Evolutionary conservation across 2,329 filamentous ascomycete genomes (phyloP), one percentile per base, ranked within the genome.

Genomic region (Acephala macrosclerotiorum): DNA sequence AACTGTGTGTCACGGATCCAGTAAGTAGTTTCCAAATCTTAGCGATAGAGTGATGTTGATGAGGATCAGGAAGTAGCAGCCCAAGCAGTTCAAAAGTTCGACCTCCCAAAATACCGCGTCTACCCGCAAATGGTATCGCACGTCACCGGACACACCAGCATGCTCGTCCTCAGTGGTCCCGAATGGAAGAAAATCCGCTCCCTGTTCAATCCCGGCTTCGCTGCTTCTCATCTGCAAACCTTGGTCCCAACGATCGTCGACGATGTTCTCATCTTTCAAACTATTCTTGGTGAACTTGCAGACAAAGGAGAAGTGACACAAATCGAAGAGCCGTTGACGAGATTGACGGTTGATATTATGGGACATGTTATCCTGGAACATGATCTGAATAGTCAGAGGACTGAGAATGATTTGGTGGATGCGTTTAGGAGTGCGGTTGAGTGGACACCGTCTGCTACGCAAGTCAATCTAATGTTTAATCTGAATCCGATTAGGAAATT

Each of bases 131-230:
- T 49, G 12, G 55, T 66, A 16, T 22, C n/a, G 14, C 64, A 66
- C 29, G 22, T 66, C 18, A 42, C 42, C 20, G 70, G 70, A 3
- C 61, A 59, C 14, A 67, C 55, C 3, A 63, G 65, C 29, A 67
- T 69, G 58, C 18, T 69, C 14, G 35, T 57, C 35, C 42, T 45
- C 6, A 62, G 69, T 18, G 70, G 68, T 26, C 29, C 47, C 12
- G 55, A 65, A 45, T 72, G 70, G 70, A 71, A 66, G 49, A 60
- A 55, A 18, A 56, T 62, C 18, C 65, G 70, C 11, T 53, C 63
- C 20, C 59, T 69, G 7, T 72, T 71, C 53, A 69, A 70, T 36
- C 67, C 70, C 18, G 70, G 70, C 2, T 72, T 72, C 59, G 33
- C 60, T 4, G 29, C 58, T 1, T 35, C 22, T 3, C 63, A 72